Conservation (phyloP, 2,329 filamentous ascomycete genomes). For the Stachybotrys chartarum region DNA sequence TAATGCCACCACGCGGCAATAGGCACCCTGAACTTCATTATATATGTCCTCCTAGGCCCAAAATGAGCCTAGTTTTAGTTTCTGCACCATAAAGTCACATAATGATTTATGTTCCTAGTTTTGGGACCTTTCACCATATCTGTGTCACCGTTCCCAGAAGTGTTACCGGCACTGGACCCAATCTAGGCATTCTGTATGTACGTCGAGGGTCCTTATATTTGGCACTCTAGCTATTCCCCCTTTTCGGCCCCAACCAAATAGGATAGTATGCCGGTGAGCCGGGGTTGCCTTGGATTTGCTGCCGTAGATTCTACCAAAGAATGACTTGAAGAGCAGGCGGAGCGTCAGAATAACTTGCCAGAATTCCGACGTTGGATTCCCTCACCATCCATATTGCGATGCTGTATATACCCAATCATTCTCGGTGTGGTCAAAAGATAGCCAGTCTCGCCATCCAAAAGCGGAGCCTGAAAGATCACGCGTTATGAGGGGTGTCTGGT, state of each 20-base stretch:
- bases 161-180: not conserved
- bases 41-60: not conserved
- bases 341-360: not conserved
- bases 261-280: not conserved
- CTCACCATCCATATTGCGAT: not conserved
- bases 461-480: not conserved
- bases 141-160: not conserved
- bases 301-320: not conserved
- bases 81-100: not conserved
- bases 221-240: not conserved
- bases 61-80: not conserved
- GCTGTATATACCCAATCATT: not conserved
- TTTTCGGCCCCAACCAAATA: not conserved
- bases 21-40: not conserved
- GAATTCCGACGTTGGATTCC: not conserved
- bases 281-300: not conserved
- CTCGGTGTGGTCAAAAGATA: not conserved
- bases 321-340: not conserved
- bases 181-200: not conserved
- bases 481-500: not conserved
- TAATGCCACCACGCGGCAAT: not conserved
- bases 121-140: not conserved
- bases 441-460: not conserved
- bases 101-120: not conserved
- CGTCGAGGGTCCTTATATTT: not conserved